Evolutionary conservation across 1,139 yeast species (phyloP), one percentile per base, ranked within the genome.

Genomic region (Trichomonascaceae sp.): DNA sequence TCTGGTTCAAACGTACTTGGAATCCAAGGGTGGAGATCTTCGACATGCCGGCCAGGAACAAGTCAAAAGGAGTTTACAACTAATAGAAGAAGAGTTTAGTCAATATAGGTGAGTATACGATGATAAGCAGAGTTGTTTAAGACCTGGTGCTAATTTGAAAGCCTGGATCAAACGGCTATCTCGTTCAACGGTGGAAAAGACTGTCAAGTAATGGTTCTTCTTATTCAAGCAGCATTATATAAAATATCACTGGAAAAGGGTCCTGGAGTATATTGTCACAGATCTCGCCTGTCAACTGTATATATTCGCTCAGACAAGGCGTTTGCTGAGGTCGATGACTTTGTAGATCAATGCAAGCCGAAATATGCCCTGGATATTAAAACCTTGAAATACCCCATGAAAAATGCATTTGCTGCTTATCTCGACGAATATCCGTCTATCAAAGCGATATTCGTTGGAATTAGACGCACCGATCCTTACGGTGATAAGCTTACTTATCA

Each of bases 141-240:
- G 48, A 24, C 3, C 18, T 15, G 36, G 20, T 38, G 12, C 43
- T 47, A 43, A 41, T n/a, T 17, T 20, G 17, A 18, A 18, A 67
- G 76, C 0, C 68, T 80, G 41, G 75, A 75, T 13, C 83, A 87
- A 58, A 70, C 88, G 3, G 85, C 96, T 3, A 73, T 89, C 7
- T 85, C 95, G 4, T 89, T 85, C 69, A 89, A 89, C 64, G 96
- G 96, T 6, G 96, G 96, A 1, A 89, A 89, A 64, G 96, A 89
- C 69, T 89, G 96, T 63, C 75, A 87, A 38, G 96, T 88, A 47
- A 84, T 88, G 87, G 75, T 89, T 49, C 73, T 87, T 13, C 66
- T 89, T 1, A 77, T 84, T 43, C 70, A 87, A 55, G 83, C 89
- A 1, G 79, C 83, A 5, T 72, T 85, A 4, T 78, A 80, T 49